Percentiles rank a stretch among this genome's conserved stretches.
These are phyloP conservation scores for Penicilliopsis zonata DNA, from an alignment of 495 filamentous ascomycete genomes.

Conservation along the genomic window DNA sequence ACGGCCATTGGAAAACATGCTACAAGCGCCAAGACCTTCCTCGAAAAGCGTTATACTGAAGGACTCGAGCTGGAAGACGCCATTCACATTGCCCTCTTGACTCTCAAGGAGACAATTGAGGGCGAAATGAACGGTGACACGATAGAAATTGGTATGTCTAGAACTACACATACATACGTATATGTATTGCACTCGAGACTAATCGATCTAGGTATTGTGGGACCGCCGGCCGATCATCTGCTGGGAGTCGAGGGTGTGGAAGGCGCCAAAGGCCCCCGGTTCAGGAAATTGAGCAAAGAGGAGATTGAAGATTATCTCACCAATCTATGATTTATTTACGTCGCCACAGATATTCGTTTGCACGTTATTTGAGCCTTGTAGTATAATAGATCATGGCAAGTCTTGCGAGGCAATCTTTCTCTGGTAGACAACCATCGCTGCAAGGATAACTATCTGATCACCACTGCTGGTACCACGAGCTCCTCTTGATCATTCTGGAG, in stretches of 20 bases:
- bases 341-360: constrained; percentile 3
- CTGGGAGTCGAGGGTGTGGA: constrained; percentile 90
- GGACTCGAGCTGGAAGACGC: constrained; percentile 96
- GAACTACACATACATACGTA: too few species aligned
- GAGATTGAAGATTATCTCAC: constrained; percentile 99
- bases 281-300: constrained; percentile 90
- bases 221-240: constrained; percentile 82
- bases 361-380: constrained; percentile 9
- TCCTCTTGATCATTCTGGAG: too few species aligned
- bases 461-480: too few species aligned
- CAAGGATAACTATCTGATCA: too few species aligned
- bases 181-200: too few species aligned
- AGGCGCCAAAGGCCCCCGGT: constrained; percentile 78
- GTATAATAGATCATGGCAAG: constrained; percentile 15
- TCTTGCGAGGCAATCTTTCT: constrained; percentile 14
- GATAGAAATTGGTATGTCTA: constrained; percentile 83
- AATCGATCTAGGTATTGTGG: constrained; percentile 65
- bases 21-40: constrained; percentile 93
- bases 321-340: constrained; percentile 52
- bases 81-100: constrained; percentile 94
- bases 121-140: constrained; percentile 99
- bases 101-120: constrained; percentile 97
- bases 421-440: too few species aligned
- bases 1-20: constrained; percentile 98
- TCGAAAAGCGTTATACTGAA: constrained; percentile 97